Evolutionary conservation across 1,284 basidiomycete genomes (phyloP).

Genomic region (Athelia sp.): DNA sequence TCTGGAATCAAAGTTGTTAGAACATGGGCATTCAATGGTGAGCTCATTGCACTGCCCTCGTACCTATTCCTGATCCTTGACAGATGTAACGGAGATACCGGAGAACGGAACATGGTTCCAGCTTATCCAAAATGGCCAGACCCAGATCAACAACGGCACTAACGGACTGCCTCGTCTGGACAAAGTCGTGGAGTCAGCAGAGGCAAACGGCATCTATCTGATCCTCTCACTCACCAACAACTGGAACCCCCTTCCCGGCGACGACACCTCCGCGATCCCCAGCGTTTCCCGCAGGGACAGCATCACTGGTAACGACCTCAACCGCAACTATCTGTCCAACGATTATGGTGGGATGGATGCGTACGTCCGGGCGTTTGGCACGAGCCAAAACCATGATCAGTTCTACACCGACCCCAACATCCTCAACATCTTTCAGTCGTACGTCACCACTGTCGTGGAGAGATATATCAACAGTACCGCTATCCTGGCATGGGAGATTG

Average conservation of each 20-base stretch:
- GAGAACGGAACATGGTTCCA: conserved; percentile 56
- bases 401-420: conserved; percentile 52
- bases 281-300: conserved; percentile 26
- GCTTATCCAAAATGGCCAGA: conserved; percentile 39
- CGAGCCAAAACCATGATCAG: conserved; percentile 40
- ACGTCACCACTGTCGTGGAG: conserved; percentile 45
- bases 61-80: conserved; percentile 4
- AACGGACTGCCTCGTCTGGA: conserved; percentile 69
- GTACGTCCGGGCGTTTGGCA: conserved; percentile 51
- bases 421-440: conserved; percentile 49
- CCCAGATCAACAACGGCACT: conserved; percentile 52
- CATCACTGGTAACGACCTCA: conserved; percentile 32
- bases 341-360: conserved; percentile 67
- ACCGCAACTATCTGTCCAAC: conserved; percentile 52
- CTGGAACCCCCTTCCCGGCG: conserved; percentile 44
- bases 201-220: conserved; percentile 54
- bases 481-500: conserved; percentile 59
- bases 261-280: conserved; percentile 21
- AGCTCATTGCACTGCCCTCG: conserved; percentile 9
- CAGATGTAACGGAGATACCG: conserved; percentile 51
- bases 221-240: conserved; percentile 68
- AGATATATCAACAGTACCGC: conserved; percentile 48
- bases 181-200: conserved; percentile 52
- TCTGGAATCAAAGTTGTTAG: conserved; percentile 59
- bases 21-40: conserved; percentile 63